Conservation (phyloP, 202 grass and related monocot species). For the Schoenoplectus tabernaemontani region DNA sequence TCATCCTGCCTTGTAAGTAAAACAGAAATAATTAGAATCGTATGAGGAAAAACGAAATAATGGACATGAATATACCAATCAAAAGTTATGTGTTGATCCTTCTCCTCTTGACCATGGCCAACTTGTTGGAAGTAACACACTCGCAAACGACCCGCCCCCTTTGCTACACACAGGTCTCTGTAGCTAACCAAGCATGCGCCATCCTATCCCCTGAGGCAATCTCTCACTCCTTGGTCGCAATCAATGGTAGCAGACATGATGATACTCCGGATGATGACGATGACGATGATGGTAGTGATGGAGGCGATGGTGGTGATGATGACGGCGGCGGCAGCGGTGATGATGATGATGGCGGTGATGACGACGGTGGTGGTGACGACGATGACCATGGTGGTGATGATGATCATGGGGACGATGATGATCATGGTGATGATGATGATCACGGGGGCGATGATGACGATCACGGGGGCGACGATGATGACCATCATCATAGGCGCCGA, state of each 20-base stretch:
- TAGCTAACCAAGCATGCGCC: slow-evolving; percentile 62
- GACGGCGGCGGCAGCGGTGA: background rate
- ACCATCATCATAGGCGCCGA: slow-evolving; percentile 25
- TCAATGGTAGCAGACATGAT: too few species aligned
- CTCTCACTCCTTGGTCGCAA: background rate
- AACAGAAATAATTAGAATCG: background rate
- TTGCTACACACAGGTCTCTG: slow-evolving; percentile 65
- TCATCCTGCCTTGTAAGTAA: background rate
- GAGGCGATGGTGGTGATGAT: background rate
- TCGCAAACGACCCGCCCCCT: slow-evolving; percentile 32
- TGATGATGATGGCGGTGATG: background rate
- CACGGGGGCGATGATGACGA: background rate
- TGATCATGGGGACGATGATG: background rate
- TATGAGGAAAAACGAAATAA: background rate
- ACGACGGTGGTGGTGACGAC: background rate
- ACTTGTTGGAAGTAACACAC: background rate
- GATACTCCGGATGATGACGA: too few species aligned
- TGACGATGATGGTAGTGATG: slow-evolving; percentile 16
- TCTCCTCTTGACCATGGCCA: background rate
- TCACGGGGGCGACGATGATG: too few species aligned
- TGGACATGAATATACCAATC: background rate
- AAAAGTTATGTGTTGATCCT: background rate
- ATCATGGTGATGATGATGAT: background rate
- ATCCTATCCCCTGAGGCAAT: slow-evolving; percentile 27
- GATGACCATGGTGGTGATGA: background rate